Conservation (phyloP, 345 rosid genomes). For the Fremontodendron californicum region DNA sequence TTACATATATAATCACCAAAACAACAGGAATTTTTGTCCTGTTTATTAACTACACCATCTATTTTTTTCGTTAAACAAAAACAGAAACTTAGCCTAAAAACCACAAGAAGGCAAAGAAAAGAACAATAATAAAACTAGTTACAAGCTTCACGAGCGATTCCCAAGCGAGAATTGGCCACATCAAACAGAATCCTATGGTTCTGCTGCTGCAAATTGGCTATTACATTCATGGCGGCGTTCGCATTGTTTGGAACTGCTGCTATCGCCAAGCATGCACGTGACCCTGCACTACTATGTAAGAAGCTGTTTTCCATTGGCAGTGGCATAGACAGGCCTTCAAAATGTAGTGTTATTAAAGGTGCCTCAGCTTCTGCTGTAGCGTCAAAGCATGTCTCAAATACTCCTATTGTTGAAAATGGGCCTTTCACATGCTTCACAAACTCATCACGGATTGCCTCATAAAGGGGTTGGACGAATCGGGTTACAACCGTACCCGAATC, state of each 20-base stretch:
- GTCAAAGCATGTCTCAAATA: constrained; percentile 76
- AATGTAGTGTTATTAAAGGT: constrained; percentile 56
- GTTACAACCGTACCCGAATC: constrained; percentile 92
- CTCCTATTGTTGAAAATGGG: constrained; percentile 68
- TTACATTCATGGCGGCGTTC: constrained; percentile 67
- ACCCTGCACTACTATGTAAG: constrained; percentile 75
- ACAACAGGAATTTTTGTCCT: constrained; percentile 1
- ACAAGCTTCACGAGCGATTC: constrained; percentile 78
- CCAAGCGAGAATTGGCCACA: constrained; percentile 62
- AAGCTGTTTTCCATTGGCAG: constrained; percentile 82
- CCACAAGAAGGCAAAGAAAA: neutral
- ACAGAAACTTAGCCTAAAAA: neutral
- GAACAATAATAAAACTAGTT: constrained; percentile 34
- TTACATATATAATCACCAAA: neutral
- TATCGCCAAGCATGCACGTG: constrained; percentile 75
- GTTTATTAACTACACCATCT: constrained; percentile 1
- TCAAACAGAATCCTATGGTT: constrained; percentile 76
- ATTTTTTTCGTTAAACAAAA: neutral
- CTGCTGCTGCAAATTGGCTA: constrained; percentile 92
- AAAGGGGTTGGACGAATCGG: constrained; percentile 60
- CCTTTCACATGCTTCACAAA: constrained; percentile 68
- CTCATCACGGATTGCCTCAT: constrained; percentile 60
- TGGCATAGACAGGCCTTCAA: constrained; percentile 49
- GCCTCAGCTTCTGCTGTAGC: constrained; percentile 39
- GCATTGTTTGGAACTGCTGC: constrained; percentile 61